These are phyloP conservation scores for Avena eriantha DNA, from an alignment of 176 grass and related monocot species.

Conservation along the genomic window DNA sequence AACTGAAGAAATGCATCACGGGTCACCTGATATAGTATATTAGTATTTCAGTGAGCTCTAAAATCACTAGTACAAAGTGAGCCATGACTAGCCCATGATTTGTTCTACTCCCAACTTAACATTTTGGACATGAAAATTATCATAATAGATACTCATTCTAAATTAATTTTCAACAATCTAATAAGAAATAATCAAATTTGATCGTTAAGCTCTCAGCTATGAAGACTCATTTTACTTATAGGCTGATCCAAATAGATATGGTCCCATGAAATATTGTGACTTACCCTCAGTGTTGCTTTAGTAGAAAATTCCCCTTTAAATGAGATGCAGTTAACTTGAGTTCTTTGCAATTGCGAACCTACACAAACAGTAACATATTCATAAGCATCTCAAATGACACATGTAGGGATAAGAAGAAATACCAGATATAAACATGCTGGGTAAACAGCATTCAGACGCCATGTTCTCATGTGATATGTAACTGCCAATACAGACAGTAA, in stretches of 20 bases:
- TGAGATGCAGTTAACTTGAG: conserved; percentile 46
- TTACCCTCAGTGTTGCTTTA: conserved; percentile 50
- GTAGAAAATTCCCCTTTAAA: conserved; percentile 36
- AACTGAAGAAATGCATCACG: conserved; percentile 25
- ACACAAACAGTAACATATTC: background rate
- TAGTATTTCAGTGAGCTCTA: background rate
- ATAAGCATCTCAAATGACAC: conserved; percentile 17
- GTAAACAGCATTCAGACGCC: background rate
- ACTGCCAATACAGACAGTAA: too few species aligned
- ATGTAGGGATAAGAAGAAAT: background rate
- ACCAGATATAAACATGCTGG: background rate
- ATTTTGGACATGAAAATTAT: conserved; percentile 35
- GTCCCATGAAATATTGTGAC: conserved; percentile 17
- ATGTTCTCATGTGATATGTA: background rate
- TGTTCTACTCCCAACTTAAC: conserved; percentile 2
- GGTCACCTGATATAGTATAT: background rate
- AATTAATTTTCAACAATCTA: background rate
- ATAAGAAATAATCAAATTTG: conserved; percentile 5
- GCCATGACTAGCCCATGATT: conserved; percentile 1
- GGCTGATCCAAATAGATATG: conserved; percentile 1
- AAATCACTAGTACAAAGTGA: background rate
- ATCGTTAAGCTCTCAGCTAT: conserved; percentile 2
- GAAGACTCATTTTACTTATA: background rate
- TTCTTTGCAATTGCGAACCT: conserved; percentile 14
- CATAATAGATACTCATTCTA: background rate